Base-by-base conservation (phyloP, 192 early-diverging fungal species). In the Coemansia sp. region DNA sequence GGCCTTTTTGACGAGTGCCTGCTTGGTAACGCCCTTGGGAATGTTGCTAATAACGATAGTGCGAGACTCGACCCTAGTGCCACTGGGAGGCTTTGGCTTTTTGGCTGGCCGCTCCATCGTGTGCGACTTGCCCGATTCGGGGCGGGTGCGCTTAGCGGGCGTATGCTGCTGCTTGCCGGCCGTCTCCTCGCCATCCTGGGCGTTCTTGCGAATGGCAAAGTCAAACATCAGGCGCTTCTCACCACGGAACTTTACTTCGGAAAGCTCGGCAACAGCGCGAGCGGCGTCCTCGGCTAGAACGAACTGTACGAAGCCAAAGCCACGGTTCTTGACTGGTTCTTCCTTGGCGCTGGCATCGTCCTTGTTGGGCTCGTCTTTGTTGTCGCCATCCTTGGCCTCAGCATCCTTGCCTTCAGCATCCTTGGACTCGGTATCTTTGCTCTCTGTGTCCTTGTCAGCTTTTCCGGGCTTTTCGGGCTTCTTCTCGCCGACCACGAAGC, bases 241-340 rank as follows among this genome's bases (percentile, higher is more conserved):
- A 20, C 86, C 91, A 66, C 85, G 75, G 77, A 98, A 98, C 74
- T 92, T 91, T 13, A 71, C 80, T 36, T 90, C 86, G 47, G 91
- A 87, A 12, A 98, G 85, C 61, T 92, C 90, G 31, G 86, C 78
- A 33, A 98, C 62, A 2, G 97, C 97, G 29, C 87, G 83, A 33
- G 87, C 79, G 2, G 95, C 83, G 64, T 84, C 83, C 20, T 84
- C 83, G 18, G 83, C 74, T 5, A 84, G 75, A 60, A 84, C 83
- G 66, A 90, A 98, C 70, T 94, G 90, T 6, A 98, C 96, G 80
- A 93, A 98, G 18, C 97, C 97, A 81, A 89, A 97, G 8, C 97
- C 97, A 50, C 88, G 92, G 79, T 95, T 95, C 50, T 47, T 70
- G 22, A 65, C 53, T 29, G 68, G 20, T 38, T 29, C 65, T 13